Evolutionary conservation across 352 stramenopile genomes (phyloP).

Genomic region (Pythium aquatile): DNA sequence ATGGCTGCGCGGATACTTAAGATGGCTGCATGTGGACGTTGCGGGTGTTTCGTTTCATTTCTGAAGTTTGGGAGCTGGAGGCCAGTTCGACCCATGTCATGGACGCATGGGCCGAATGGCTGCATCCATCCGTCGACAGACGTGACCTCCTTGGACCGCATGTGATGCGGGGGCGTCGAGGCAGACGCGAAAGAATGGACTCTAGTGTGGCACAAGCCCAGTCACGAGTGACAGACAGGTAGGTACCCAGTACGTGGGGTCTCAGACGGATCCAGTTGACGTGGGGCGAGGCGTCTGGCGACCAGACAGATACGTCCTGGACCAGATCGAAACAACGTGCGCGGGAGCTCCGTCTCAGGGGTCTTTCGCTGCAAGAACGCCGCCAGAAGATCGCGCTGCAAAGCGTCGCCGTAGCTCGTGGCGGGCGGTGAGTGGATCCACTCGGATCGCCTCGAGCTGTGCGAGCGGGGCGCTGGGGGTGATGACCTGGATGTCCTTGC

Average conservation of each 20-base stretch:
- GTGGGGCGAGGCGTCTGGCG: not conserved
- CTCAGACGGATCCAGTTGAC: not conserved
- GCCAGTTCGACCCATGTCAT: not conserved
- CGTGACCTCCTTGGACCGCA: not conserved
- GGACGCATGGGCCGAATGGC: not conserved
- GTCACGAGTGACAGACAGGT: not conserved
- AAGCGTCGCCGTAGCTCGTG: slow-evolving; percentile 46
- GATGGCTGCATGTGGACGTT: not conserved
- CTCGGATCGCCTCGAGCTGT: slow-evolving; percentile 60
- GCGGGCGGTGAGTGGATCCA: slow-evolving; percentile 50
- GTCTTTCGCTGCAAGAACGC: slow-evolving; percentile 1
- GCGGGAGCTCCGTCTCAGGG: not conserved
- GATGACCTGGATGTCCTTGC: slow-evolving; percentile 62
- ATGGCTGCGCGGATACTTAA: too few relatives aligned
- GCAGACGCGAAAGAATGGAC: slow-evolving; percentile 1
- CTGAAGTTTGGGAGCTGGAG: not conserved
- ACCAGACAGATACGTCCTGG: not conserved
- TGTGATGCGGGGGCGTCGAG: not conserved
- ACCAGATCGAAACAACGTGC: too few relatives aligned
- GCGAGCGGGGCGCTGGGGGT: slow-evolving; percentile 42
- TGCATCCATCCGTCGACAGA: slow-evolving; percentile 3
- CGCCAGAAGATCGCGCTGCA: not conserved
- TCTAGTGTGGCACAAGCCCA: not conserved
- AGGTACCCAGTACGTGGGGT: not conserved
- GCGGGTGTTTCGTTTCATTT: not conserved